These are phyloP conservation scores for Eucalyptus fibrosa DNA, from an alignment of 345 rosid genomes.

Conservation along the genomic window DNA sequence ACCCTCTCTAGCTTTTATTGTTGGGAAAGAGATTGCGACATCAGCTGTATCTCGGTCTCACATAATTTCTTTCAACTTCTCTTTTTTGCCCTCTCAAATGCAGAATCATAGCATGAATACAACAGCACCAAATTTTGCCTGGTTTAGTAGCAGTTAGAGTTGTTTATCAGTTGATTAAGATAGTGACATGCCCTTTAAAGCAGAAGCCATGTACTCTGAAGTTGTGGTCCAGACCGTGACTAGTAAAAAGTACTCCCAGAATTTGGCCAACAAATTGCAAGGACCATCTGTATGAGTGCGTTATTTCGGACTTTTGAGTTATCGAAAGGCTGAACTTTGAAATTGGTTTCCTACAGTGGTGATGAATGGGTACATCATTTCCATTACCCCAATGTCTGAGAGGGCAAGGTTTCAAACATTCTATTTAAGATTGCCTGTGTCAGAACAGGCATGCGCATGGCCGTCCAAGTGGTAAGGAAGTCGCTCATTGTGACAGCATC, in stretches of 20 bases:
- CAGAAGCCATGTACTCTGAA: not conserved
- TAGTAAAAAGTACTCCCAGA: not conserved
- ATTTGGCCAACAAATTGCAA: not conserved
- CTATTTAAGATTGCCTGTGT: not conserved
- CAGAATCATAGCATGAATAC: not conserved
- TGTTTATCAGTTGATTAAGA: not conserved
- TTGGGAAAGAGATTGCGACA: not conserved
- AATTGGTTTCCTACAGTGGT: not conserved
- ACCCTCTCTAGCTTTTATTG: not conserved
- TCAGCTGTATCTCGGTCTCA: not conserved
- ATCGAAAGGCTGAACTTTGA: not conserved
- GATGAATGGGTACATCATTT: not conserved
- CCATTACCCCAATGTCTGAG: not conserved
- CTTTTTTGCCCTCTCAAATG: not conserved
- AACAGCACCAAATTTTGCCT: not conserved
- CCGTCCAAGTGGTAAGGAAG: too few relatives aligned
- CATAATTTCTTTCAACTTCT: not conserved
- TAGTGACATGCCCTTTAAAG: not conserved
- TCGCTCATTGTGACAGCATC: too few relatives aligned
- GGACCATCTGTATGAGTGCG: not conserved
- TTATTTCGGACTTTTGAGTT: not conserved
- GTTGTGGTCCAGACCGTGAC: not conserved
- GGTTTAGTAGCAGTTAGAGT: not conserved
- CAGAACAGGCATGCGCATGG: not conserved
- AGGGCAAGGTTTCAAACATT: not conserved